Base-by-base conservation (phyloP, 2,329 filamentous ascomycete species). In the Cordyceps farinosa region DNA sequence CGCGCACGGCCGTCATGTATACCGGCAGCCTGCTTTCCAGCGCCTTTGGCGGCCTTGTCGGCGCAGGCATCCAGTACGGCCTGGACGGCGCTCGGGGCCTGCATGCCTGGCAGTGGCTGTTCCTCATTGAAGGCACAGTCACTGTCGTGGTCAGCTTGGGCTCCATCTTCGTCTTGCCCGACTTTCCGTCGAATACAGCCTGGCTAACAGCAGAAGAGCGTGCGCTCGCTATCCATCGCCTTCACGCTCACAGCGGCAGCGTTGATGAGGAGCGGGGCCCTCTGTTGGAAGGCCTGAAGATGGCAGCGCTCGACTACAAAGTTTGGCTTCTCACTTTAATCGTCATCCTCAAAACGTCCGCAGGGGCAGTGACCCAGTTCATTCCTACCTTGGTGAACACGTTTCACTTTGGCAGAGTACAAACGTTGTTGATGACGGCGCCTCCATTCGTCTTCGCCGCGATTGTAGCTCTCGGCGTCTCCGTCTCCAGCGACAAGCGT, bases 381-480 rank as follows among this genome's bases (percentile, higher is more conserved):
- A 88, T 89, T 74, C 87, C 87, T 47, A 89, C 88, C 0, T 87
- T 92, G 15, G 88, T 91, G 55, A 78, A 81, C 64, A 89, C 87
- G 6, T 81, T 91, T 2, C 82, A 84, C n/a, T 90, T 88, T 72
- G 80, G 75, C 63, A 77, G 80, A 17, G 84, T 87, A 55, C 75
- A 79, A 32, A 85, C 87, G 0, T 80, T 90, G 4, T 80, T 89
- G 15, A 77, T 90, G 60, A 88, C 86, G 0, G 84, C 82, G 0
- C 88, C 88, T 0, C 87, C 87, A 1, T 90, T 89, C 71, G 82
- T 88, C 3, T 78, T 89, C 13, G 82, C 80, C 55, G 81, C 86
- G 38, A 80, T 90, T 50, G 85, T 83, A 0, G 84, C 87, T 1
- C 86, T 87, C 67, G 63, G 80, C 50, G 90, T 90, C 67, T 86